Evolutionary conservation across 106 monocot species (phyloP).

Genomic region (Dendrobium chrysotoxum): DNA sequence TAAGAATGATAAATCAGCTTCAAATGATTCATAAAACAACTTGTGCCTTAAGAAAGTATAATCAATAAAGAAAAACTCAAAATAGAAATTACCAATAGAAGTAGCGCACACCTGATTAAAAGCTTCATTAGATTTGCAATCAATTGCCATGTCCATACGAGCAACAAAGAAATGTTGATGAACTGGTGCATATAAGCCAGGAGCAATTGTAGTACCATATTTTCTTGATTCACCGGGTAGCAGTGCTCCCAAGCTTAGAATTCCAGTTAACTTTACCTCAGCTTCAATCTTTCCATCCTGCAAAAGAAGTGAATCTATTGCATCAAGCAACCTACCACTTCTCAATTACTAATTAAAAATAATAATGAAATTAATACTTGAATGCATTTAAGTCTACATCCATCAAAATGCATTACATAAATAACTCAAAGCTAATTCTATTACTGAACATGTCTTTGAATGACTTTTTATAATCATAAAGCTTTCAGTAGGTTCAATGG

Average conservation of each 20-base stretch:
- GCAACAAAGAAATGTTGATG: slow-evolving; percentile 99
- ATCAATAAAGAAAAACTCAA: background rate
- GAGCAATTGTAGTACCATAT: slow-evolving; percentile 91
- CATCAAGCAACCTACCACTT: background rate
- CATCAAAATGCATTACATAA: background rate
- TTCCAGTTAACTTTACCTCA: slow-evolving; percentile 87
- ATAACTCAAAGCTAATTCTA: background rate
- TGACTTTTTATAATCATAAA: too few relatives aligned
- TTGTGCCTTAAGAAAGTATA: background rate
- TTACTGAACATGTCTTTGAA: background rate
- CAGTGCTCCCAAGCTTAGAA: slow-evolving; percentile 86
- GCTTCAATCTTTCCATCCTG: slow-evolving; percentile 97
- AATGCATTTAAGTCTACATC: background rate
- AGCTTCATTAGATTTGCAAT: slow-evolving; percentile 70
- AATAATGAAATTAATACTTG: background rate
- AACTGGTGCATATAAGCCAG: slow-evolving; percentile 87
- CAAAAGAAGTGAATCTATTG: slow-evolving; percentile 3
- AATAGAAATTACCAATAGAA: background rate
- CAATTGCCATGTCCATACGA: slow-evolving; percentile 95
- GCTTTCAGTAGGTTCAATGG: too few relatives aligned
- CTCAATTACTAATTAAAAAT: background rate
- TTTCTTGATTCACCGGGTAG: slow-evolving; percentile 78
- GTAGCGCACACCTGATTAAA: slow-evolving; percentile 60
- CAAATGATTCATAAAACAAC: background rate
- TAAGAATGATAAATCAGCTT: background rate